Evolutionary conservation across 495 filamentous ascomycete genomes (phyloP), one percentile per base, ranked within the genome.

Genomic region (Trichoderma parareesei): DNA sequence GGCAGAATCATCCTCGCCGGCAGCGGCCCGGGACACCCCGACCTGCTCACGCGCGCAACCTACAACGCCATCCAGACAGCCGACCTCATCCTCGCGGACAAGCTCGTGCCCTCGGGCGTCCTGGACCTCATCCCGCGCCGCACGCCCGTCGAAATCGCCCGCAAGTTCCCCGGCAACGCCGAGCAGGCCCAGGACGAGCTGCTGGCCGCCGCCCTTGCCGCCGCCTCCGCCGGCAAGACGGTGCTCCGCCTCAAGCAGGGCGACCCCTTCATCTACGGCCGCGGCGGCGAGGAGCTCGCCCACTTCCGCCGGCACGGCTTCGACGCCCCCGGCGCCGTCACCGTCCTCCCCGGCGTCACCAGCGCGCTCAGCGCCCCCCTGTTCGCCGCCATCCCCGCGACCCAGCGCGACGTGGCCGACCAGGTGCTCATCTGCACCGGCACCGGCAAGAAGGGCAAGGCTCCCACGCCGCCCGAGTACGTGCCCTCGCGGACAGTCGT

Each of bases 111-210:
- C 0, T 81, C 89, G 2, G 87, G 89, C 7, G 89, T 98, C 7
- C 77, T 98, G 13, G 89, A 91, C 64, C 85, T 98, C 11, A 89
- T 97, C 65, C 95, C 94, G 37, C 90, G 95, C 18, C 84, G 94
- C 46, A 93, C 93, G 18, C 87, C 89, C 35, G 87, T 98, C 16
- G 85, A 91, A 69, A 98, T 98, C 70, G 94, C 94, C 8, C 89
- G 92, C 67, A 98, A 98, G 75, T 98, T 98, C 73, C 94, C 94
- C 10, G 94, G 94, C 13, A 98, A 98, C 69, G 94, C 94, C 43
- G 94, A 98, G 67, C 85, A 84, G 44, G 94, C 94, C 0, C 95
- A 98, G 73, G 87, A 90, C 66, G 94, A 98, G 74, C 85, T 98
- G 16, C 84, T 97, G n/a, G 77, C 82, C 42, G 80, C 91, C 70